Base-by-base conservation (phyloP, 2,329 filamentous ascomycete genomes). In the Colletotrichum godetiae region DNA sequence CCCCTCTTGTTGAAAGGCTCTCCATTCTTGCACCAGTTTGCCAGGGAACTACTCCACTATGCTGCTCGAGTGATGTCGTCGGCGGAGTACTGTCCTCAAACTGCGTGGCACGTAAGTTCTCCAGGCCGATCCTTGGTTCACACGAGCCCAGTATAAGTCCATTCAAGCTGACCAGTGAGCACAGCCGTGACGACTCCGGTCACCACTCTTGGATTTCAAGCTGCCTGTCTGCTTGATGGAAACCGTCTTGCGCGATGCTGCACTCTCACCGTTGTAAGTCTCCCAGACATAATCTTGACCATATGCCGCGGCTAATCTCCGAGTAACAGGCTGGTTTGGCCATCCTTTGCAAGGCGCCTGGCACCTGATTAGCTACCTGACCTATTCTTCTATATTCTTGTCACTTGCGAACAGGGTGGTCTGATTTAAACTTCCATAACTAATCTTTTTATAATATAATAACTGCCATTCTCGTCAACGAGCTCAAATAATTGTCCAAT, bases 401-500 rank as follows among this genome's bases (percentile, higher is more conserved):
- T 10, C 42, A 49, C 8, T 49, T n/a, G 42, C 10, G 19, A 49
- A 49, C 15, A 4, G 10, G 0, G 42, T 49, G 42, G 6, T n/a
- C 7, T 3, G 42, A 49, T 10, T 10, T 3, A 4, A 3, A 5
- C 7, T 42, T 49, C 7, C 22, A 56, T 29, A 15, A 8, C 4
- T 24, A 29, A 22, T 1, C 24, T 56, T 19, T 19, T 27, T 15
- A 56, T 29, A 27, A 61, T 78, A 74, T 46, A 77, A 78, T 15
- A 78, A 72, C 59, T 76, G 75, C 55, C 77, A 78, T 56, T 77
- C 77, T n/a, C 76, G 73, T 7, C 76, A 8, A 49, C 1, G 42
- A 8, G 7, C 19, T 11, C 7, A 7, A 11, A 49, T 8, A 3
- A 4, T 49, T 29, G 27, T 4, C 27, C 27, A 29, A 29, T 29